Evolutionary conservation across 805 yeast genomes (phyloP).

Genomic region (Brettanomyces nanus): DNA sequence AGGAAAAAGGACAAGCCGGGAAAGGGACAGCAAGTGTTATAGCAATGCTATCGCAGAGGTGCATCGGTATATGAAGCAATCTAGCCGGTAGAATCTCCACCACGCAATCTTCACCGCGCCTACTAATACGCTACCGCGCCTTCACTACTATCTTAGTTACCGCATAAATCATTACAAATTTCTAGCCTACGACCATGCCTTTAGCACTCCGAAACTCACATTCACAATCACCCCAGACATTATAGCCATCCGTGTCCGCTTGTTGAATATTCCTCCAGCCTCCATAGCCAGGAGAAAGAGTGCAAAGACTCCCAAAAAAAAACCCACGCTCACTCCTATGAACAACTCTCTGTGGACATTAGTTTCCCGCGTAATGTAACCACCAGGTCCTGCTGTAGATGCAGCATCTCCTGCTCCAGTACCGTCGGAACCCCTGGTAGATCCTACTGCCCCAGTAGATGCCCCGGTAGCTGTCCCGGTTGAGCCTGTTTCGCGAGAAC

Average conservation of each 20-base stretch:
- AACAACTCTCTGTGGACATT: constrained; percentile 54
- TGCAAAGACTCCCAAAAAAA: constrained; percentile 66
- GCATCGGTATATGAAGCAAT: too few relatives aligned
- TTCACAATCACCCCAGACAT: constrained; percentile 66
- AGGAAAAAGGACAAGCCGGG: too few relatives aligned
- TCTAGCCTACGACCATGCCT: constrained; percentile 28
- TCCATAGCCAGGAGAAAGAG: constrained; percentile 55
- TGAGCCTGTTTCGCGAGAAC: constrained; percentile 5
- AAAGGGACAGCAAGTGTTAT: too few relatives aligned
- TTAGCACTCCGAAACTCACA: constrained; percentile 53
- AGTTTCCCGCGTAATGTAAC: constrained; percentile 21
- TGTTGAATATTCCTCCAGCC: constrained; percentile 45
- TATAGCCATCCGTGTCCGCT: constrained; percentile 58
- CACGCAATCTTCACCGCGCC: too few relatives aligned
- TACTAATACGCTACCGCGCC: too few relatives aligned
- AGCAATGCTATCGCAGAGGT: too few relatives aligned
- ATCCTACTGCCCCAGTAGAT: too few relatives aligned
- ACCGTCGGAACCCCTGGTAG: neutral
- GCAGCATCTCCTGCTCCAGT: constrained; percentile 6
- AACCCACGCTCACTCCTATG: constrained; percentile 65
- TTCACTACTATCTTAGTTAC: too few relatives aligned
- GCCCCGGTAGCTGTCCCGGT: constrained; percentile 6
- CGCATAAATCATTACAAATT: neutral
- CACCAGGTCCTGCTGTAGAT: constrained; percentile 14
- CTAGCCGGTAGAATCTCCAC: too few relatives aligned